A percentile compares a stretch with the other conserved stretches of the same genome.
These are phyloP conservation scores for Cinnamomum micranthum DNA, from an alignment of 164 flowering plant species.

Conservation along the genomic window DNA sequence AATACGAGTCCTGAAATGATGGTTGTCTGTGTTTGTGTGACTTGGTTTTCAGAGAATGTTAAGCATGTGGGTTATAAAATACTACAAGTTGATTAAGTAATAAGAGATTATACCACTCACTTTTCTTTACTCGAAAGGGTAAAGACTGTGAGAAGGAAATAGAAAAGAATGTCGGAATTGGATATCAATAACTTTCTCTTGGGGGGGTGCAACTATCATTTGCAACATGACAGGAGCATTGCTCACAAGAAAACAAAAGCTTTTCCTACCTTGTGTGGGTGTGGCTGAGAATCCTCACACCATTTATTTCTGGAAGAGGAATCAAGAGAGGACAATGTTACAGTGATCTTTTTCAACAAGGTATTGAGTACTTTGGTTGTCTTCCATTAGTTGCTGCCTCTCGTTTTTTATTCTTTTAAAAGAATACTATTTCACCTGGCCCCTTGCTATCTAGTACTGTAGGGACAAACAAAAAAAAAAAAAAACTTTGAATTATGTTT, in stretches of 20 bases:
- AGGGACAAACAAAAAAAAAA: neutral
- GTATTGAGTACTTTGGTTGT: neutral
- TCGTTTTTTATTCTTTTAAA: no score
- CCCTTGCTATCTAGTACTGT: neutral
- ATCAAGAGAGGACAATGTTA: neutral
- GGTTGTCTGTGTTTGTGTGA: no score
- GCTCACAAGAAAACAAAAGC: neutral
- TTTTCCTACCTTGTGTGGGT: neutral
- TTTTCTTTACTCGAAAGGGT: neutral
- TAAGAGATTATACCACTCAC: neutral
- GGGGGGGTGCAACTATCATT: neutral
- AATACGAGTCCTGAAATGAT: no score
- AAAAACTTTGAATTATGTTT: no score
- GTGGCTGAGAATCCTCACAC: neutral
- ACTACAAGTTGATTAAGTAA: no score
- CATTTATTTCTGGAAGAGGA: neutral
- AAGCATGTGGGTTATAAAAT: no score
- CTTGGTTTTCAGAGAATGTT: no score
- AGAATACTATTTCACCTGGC: neutral
- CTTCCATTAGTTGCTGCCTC: neutral
- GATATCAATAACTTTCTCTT: neutral
- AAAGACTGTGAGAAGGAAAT: no score
- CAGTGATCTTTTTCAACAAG: neutral
- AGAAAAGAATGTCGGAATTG: neutral
- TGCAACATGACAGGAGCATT: neutral